These are phyloP conservation scores for Scytalidium sp. DNA, from an alignment of 2,329 filamentous ascomycete species.

Conservation along the genomic window DNA sequence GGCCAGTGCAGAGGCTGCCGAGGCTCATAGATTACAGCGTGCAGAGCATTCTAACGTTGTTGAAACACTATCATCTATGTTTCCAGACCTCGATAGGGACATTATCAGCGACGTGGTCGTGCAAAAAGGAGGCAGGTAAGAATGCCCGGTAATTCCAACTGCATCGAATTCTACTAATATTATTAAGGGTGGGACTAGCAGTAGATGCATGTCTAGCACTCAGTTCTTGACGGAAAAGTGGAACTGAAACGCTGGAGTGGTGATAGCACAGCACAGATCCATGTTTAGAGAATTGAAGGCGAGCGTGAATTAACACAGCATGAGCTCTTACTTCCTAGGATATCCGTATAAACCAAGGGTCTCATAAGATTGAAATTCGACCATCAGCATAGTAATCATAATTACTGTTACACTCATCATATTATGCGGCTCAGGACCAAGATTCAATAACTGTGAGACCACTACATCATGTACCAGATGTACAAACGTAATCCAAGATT, in stretches of 20 bases:
- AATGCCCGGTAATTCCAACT: conserved; percentile 19
- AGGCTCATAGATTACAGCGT: conserved; percentile 77
- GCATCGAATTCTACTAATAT: conserved; percentile 19
- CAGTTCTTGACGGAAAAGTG: conserved; percentile 18
- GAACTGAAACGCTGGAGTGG: not conserved
- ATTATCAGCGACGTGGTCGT: conserved; percentile 96
- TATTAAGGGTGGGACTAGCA: conserved; percentile 70
- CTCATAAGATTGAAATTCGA: not conserved
- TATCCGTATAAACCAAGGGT: not conserved
- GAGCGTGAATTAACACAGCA: not conserved
- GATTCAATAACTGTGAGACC: too few species aligned
- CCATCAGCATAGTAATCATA: not conserved
- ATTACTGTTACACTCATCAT: not conserved
- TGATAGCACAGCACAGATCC: not conserved
- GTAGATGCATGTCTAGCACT: conserved; percentile 82
- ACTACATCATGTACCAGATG: too few species aligned
- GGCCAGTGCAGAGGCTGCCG: conserved; percentile 83
- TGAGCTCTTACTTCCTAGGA: not conserved
- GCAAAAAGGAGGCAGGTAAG: conserved; percentile 89
- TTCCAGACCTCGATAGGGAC: conserved; percentile 89
- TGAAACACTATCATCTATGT: conserved; percentile 94
- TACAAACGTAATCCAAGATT: too few species aligned
- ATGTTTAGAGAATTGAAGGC: not conserved
- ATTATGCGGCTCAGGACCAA: not conserved
- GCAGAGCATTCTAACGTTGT: conserved; percentile 89